phyloP scores from a whole-genome alignment of 139 green algal species.

The Edaphochlamys debaryana region DNA sequence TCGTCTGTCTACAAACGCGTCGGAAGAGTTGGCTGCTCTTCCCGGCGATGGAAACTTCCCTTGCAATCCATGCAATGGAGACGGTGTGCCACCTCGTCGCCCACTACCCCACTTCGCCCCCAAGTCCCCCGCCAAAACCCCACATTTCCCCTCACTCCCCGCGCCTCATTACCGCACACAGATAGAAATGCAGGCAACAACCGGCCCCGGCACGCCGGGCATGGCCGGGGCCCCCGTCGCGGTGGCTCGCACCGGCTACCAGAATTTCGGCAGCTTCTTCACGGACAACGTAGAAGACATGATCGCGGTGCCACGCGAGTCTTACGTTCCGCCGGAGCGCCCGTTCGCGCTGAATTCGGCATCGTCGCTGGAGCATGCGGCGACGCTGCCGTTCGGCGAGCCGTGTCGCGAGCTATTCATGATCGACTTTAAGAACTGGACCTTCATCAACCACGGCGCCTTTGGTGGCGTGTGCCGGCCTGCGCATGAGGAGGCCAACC shows the following conservation, averaged over 20 bases:
- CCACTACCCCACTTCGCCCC: too few relatives aligned
- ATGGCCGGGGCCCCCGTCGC: too few relatives aligned
- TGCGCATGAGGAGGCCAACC: constrained; percentile 54
- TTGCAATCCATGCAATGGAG: too few relatives aligned
- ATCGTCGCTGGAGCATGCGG: not conserved
- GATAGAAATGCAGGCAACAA: too few relatives aligned
- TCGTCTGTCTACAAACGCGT: too few relatives aligned
- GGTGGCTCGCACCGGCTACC: constrained; percentile 58
- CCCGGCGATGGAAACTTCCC: too few relatives aligned
- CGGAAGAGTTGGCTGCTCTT: too few relatives aligned
- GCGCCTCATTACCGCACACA: too few relatives aligned
- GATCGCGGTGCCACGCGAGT: constrained; percentile 27
- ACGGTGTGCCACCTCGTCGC: too few relatives aligned
- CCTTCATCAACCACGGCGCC: constrained; percentile 76
- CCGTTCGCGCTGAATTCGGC: constrained; percentile 41
- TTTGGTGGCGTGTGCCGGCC: constrained; percentile 64
- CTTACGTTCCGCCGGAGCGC: constrained; percentile 21
- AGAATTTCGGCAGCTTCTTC: constrained; percentile 70
- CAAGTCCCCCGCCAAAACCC: too few relatives aligned
- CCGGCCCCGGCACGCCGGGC: too few relatives aligned
- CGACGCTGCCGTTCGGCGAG: constrained; percentile 35
- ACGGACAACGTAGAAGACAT: constrained; percentile 64
- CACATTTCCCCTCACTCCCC: too few relatives aligned
- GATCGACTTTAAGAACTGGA: constrained; percentile 68
- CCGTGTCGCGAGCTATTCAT: constrained; percentile 57